phyloP scores from a whole-genome alignment of 306 rosid species.

The Sicyos edulis region DNA sequence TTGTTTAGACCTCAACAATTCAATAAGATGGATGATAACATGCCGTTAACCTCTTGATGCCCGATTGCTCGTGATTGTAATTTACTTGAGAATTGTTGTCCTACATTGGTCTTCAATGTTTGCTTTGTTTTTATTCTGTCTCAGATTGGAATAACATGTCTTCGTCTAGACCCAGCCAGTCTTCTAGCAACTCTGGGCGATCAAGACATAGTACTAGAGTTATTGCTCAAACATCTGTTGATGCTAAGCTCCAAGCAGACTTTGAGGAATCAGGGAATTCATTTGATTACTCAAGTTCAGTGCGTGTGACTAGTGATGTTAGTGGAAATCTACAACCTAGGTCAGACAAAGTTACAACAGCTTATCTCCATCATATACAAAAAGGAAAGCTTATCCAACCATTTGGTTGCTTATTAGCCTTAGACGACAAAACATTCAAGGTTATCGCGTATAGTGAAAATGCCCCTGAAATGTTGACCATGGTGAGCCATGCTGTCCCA shows the following conservation, averaged over 20 bases:
- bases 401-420: conserved; percentile 82
- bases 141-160: conserved; percentile 62
- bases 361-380: conserved; percentile 84
- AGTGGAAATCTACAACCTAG: conserved; percentile 51
- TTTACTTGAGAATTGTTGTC: background rate
- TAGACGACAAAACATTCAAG: conserved; percentile 83
- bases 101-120: conserved; percentile 34
- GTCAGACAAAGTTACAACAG: conserved; percentile 70
- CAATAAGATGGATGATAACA: background rate
- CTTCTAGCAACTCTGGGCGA: conserved; percentile 68
- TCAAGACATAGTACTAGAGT: conserved; percentile 71
- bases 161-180: conserved; percentile 67
- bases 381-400: conserved; percentile 87
- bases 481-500: conserved; percentile 88
- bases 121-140: background rate
- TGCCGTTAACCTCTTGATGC: background rate
- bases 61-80: background rate
- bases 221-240: conserved; percentile 80
- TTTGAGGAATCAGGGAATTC: conserved; percentile 82
- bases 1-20: background rate
- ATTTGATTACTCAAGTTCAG: conserved; percentile 85
- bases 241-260: conserved; percentile 85
- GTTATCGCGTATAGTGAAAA: conserved; percentile 91
- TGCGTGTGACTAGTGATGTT: conserved; percentile 38
- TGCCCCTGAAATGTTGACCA: conserved; percentile 89